Base-by-base conservation (phyloP, 257 asterid species). In the Solanum okadae region DNA sequence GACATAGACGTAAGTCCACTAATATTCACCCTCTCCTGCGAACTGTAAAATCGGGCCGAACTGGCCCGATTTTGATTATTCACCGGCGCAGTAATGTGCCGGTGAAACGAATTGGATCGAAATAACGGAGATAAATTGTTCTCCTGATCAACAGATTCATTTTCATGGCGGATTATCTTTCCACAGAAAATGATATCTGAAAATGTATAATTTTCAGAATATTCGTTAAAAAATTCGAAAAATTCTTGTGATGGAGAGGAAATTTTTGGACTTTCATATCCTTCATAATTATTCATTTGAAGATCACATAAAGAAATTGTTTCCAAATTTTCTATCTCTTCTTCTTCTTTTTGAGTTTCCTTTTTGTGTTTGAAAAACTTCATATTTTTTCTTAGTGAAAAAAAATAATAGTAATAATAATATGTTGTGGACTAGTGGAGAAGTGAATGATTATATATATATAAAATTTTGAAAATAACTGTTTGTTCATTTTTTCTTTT, bases 1-100 rank as follows among this genome's bases (percentile, higher is more conserved):
- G 96, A 92, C 98, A 95, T 95, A 25, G 98, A 92, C 10, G 98
- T 93, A 88, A 95, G 91, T 23, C 94, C 85, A 31, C 91, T 92
- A 83, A 94, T 89, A 89, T 92, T 95, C 89, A 94, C 95, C 16
- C 91, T 92, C 90, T 90, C 91, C 42, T 46, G 22, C 10, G 33
- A 9, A 16, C 18, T 0, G 4, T 29, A 10, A 46, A 46, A 81
- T 15, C 86, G 70, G 6, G 86, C 42, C 20, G 42, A 81, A 7
- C n/a, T 46, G 20, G 20, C 70, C 44, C 70, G 42, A 8, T 46
- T 81, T 1, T 49, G 42, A 1, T 16, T 81, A 1, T 27, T 81
- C 29, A 49, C n/a, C 42, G 29, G 20, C 18, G 1, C n/a, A 3
- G 1, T 81, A 81, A 1, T 14, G 0, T 40, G 86, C 44, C 68